Conservation (phyloP, 2,329 filamentous ascomycete species). For the Diplodia seriata region DNA sequence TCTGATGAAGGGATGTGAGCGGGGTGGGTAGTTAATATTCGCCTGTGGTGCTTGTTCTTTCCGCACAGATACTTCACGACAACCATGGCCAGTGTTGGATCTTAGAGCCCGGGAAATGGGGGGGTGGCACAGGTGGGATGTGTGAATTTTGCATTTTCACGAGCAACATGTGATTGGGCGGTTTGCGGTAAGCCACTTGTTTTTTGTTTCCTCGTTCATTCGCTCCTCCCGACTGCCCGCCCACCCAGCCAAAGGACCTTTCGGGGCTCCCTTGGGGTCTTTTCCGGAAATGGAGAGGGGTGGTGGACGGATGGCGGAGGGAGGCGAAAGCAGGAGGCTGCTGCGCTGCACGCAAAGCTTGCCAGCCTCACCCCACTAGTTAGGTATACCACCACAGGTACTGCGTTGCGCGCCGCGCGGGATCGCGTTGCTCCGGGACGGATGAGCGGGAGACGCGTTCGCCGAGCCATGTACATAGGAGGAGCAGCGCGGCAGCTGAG, state of each 20-base stretch:
- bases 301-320: neutral
- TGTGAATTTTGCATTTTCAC: neutral
- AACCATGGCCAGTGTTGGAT: neutral
- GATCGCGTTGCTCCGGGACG: conserved; percentile 1
- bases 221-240: neutral
- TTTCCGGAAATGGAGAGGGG: neutral
- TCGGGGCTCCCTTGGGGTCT: neutral
- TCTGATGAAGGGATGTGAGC: neutral
- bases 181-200: conserved; percentile 1
- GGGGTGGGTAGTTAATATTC: neutral
- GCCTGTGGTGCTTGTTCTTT: neutral
- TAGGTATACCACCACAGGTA: neutral
- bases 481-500: neutral
- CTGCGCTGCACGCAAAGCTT: neutral
- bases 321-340: neutral
- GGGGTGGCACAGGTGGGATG: neutral
- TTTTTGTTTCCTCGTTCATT: neutral
- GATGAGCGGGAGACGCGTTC: conserved; percentile 1
- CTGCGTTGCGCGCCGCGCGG: neutral
- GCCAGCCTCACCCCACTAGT: neutral
- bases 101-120: neutral
- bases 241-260: neutral
- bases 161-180: neutral
- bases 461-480: neutral
- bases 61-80: neutral